A percentile compares a stretch with the other conserved stretches of the same genome.
Evolutionary conservation across 2,329 filamentous ascomycete species (phyloP).

Genomic region (Phaeosphaeriaceae sp.): DNA sequence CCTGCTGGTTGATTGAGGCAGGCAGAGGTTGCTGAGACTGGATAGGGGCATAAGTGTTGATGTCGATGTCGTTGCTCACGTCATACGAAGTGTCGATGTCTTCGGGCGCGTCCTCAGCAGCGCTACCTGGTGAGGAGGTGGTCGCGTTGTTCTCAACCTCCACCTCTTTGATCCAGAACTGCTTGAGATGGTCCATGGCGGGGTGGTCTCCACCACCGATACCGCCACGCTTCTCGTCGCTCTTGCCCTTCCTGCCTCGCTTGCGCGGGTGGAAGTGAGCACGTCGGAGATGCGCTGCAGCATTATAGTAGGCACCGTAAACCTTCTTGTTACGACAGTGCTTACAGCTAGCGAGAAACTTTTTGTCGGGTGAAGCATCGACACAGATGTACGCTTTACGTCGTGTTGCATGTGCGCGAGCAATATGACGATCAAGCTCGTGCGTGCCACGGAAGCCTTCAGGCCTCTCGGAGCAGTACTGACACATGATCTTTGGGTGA

Average conservation of each 20-base stretch:
- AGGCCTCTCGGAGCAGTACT: slow-evolving; percentile 72
- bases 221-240: slow-evolving; percentile 66
- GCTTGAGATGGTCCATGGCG: slow-evolving; percentile 66
- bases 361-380: slow-evolving; percentile 64
- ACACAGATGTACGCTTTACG: slow-evolving; percentile 70
- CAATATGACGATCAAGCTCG: slow-evolving; percentile 64
- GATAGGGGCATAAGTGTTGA: slow-evolving; percentile 14
- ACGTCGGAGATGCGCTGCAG: slow-evolving; percentile 85
- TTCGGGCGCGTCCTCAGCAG: slow-evolving; percentile 26
- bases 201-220: slow-evolving; percentile 69
- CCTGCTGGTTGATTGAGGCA: slow-evolving; percentile 12
- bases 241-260: slow-evolving; percentile 63
- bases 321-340: slow-evolving; percentile 77
- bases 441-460: slow-evolving; percentile 87
- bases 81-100: slow-evolving; percentile 14
- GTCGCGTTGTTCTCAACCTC: slow-evolving; percentile 50
- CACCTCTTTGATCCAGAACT: slow-evolving; percentile 65
- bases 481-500: slow-evolving; percentile 75
- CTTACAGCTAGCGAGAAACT: slow-evolving; percentile 82
- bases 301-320: slow-evolving; percentile 94
- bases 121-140: slow-evolving; percentile 28
- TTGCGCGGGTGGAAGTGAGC: slow-evolving; percentile 82
- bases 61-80: slow-evolving; percentile 8
- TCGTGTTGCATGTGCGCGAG: slow-evolving; percentile 69
- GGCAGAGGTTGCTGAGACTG: slow-evolving; percentile 15